These are phyloP conservation scores for Royoungia palumana DNA, from an alignment of 768 basidiomycete genomes.

Conservation along the genomic window DNA sequence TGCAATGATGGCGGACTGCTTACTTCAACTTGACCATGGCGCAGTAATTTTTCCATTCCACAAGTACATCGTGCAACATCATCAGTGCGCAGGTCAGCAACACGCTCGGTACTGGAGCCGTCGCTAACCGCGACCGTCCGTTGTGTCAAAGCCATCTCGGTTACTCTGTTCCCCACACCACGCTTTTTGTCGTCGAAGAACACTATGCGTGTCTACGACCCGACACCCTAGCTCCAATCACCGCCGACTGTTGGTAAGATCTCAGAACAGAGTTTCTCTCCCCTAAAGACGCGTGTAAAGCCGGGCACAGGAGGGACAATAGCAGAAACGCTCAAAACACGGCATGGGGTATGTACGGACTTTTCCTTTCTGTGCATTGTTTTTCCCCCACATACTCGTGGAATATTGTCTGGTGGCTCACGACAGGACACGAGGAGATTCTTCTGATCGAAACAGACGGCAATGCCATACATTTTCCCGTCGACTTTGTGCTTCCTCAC, in stretches of 20 bases:
- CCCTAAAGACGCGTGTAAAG: slow-evolving; percentile 33
- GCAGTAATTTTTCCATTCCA: slow-evolving; percentile 8
- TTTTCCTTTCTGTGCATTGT: background rate
- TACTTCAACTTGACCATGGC: background rate
- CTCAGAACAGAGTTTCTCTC: slow-evolving; percentile 47
- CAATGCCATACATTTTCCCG: no score
- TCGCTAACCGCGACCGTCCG: slow-evolving; percentile 67
- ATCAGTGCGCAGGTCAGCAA: background rate
- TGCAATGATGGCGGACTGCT: no score
- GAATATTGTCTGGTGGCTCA: no score
- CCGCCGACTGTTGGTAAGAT: slow-evolving; percentile 72
- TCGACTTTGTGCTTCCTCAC: no score
- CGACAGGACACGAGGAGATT: slow-evolving; percentile 36
- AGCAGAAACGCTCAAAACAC: slow-evolving; percentile 73
- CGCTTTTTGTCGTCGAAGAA: slow-evolving; percentile 51
- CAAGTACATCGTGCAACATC: slow-evolving; percentile 1
- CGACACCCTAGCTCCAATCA: slow-evolving; percentile 61
- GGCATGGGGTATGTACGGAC: slow-evolving; percentile 28
- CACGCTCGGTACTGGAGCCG: background rate
- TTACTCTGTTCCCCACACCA: no score
- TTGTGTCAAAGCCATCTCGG: slow-evolving; percentile 77
- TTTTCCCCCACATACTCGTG: background rate
- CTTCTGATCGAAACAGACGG: slow-evolving; percentile 18
- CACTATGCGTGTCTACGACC: slow-evolving; percentile 76
- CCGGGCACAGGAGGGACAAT: slow-evolving; percentile 65